Percentiles rank a stretch among this genome's conserved stretches.
Conservation (phyloP, 192 early-diverging fungal species). For the Mortierella hygrophila region DNA sequence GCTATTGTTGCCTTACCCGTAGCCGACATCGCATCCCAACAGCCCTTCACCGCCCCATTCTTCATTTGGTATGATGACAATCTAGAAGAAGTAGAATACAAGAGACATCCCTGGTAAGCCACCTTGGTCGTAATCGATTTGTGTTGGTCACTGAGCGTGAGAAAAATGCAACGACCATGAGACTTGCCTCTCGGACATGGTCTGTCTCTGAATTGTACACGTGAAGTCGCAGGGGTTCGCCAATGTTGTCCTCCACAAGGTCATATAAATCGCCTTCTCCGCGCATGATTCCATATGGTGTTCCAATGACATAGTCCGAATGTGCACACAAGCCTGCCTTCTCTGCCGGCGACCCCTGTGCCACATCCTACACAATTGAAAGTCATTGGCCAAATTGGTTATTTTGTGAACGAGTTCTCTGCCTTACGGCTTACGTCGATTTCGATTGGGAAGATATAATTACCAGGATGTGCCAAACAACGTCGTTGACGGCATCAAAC, state of each 20-base stretch:
- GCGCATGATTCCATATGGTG: conserved; percentile 68
- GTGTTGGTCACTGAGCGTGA: not conserved
- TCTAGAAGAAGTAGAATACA: conserved; percentile 45
- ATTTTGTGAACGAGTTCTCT: not conserved
- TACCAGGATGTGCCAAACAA: conserved; percentile 68
- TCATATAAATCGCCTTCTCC: conserved; percentile 74
- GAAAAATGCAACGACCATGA: not conserved
- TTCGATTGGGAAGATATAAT: conserved; percentile 8
- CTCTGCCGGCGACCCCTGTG: conserved; percentile 76
- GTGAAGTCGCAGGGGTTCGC: conserved; percentile 70
- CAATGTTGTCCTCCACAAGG: conserved; percentile 71
- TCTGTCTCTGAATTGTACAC: conserved; percentile 79
- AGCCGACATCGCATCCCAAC: conserved; percentile 81
- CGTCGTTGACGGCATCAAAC: conserved; percentile 66
- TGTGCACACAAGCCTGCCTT: conserved; percentile 74
- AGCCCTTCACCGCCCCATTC: conserved; percentile 79
- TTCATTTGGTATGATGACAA: conserved; percentile 74
- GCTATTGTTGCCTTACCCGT: conserved; percentile 59
- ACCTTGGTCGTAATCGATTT: not conserved
- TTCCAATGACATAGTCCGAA: conserved; percentile 82
- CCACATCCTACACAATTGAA: conserved; percentile 62
- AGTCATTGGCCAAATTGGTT: not conserved
- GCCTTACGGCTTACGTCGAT: not conserved
- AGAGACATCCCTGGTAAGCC: not conserved
- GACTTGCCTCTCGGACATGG: conserved; percentile 68